Percentiles rank a stretch among this genome's conserved stretches.
phyloP scores from a whole-genome alignment of 495 filamentous ascomycete genomes.

The Aspergillus campestris region DNA sequence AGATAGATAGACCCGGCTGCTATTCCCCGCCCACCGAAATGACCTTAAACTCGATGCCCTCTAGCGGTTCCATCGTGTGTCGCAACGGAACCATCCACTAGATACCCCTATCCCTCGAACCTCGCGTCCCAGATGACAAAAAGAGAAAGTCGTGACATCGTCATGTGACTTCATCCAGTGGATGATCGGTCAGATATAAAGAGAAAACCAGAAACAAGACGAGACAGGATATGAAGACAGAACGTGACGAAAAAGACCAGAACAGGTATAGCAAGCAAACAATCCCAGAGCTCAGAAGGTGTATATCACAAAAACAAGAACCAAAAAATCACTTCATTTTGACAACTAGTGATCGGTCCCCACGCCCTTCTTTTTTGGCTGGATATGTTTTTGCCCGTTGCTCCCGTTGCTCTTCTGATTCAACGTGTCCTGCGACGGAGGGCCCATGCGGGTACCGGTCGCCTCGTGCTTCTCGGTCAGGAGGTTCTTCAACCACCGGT shows the following conservation, averaged over 20 bases:
- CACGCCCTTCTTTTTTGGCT: conserved; percentile 43
- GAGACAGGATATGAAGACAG: conserved; percentile 8
- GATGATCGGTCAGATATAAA: neutral
- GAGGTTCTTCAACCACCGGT: conserved; percentile 91
- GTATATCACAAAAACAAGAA: conserved; percentile 5
- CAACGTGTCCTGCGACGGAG: conserved; percentile 23
- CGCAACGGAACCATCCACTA: too few relatives aligned
- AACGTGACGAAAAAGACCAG: conserved; percentile 2
- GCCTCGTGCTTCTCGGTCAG: conserved; percentile 81
- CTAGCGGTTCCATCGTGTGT: too few relatives aligned
- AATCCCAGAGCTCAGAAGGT: neutral
- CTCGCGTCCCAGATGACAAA: neutral
- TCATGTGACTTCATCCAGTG: conserved; percentile 12
- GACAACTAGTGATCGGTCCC: conserved; percentile 29
- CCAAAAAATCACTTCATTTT: conserved; percentile 14
- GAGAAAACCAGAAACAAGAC: neutral
- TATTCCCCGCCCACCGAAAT: too few relatives aligned
- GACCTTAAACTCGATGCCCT: too few relatives aligned
- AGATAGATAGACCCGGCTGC: too few relatives aligned
- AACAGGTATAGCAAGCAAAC: neutral
- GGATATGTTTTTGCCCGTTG: conserved; percentile 36
- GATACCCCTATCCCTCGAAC: too few relatives aligned
- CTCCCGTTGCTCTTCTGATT: conserved; percentile 15
- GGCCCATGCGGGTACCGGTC: conserved; percentile 17
- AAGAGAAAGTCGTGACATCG: conserved; percentile 19